Percentiles rank a stretch among this genome's conserved stretches.
These are phyloP conservation scores for Litchi chinensis DNA, from an alignment of 345 rosid species.

Conservation along the genomic window DNA sequence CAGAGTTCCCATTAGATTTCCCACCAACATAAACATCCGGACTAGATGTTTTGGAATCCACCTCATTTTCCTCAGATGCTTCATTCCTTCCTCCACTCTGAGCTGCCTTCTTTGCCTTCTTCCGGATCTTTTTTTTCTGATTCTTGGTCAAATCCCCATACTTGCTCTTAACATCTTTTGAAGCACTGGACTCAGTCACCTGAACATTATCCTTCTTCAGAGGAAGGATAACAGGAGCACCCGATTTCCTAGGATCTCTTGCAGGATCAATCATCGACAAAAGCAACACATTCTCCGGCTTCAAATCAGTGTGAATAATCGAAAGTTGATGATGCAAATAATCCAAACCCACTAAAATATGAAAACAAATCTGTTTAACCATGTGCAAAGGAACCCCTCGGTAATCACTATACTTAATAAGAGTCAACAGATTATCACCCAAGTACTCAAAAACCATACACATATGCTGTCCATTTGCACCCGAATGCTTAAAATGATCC, in stretches of 20 bases:
- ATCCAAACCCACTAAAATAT: slow-evolving; percentile 77
- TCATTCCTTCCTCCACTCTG: slow-evolving; percentile 52
- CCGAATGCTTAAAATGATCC: slow-evolving; percentile 91
- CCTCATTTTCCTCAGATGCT: slow-evolving; percentile 46
- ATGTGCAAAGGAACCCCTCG: slow-evolving; percentile 64
- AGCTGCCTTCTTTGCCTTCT: slow-evolving; percentile 81
- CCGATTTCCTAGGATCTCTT: slow-evolving; percentile 64
- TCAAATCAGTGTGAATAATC: slow-evolving; percentile 92
- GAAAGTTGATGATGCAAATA: slow-evolving; percentile 85
- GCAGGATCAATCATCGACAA: slow-evolving; percentile 76
- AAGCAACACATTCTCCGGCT: slow-evolving; percentile 89
- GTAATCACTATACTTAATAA: slow-evolving; percentile 83
- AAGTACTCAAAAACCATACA: slow-evolving; percentile 97
- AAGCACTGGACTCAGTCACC: slow-evolving; percentile 36
- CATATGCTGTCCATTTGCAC: slow-evolving; percentile 89
- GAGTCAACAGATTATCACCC: slow-evolving; percentile 93
- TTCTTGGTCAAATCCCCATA: slow-evolving; percentile 76
- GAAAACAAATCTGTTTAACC: slow-evolving; percentile 77
- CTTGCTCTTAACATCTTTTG: slow-evolving; percentile 47
- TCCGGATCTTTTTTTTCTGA: slow-evolving; percentile 87
- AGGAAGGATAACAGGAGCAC: slow-evolving; percentile 63
- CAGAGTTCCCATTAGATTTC: slow-evolving; percentile 34
- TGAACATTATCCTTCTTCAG: slow-evolving; percentile 40
- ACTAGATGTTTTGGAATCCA: slow-evolving; percentile 29
- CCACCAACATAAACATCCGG: slow-evolving; percentile 36